phyloP scores from a whole-genome alignment of 192 early-diverging fungal genomes.

The Coemansia sp. region DNA sequence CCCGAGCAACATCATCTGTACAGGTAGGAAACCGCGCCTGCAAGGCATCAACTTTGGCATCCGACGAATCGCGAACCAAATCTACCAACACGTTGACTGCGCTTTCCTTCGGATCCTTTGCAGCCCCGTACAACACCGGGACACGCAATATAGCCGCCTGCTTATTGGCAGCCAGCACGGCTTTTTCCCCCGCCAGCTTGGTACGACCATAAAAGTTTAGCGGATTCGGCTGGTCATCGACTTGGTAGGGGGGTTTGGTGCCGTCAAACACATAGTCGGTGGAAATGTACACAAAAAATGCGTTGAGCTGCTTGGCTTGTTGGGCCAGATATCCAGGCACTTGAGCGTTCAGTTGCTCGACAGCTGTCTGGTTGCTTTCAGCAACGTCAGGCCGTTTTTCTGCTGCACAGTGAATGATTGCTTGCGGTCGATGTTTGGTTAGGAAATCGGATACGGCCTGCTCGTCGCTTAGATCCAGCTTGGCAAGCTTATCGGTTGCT shows the following conservation, averaged over 20 bases:
- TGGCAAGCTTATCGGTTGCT: slow-evolving; percentile 53
- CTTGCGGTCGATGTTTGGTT: slow-evolving; percentile 53
- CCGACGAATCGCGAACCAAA: slow-evolving; percentile 36
- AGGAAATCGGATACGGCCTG: slow-evolving; percentile 57
- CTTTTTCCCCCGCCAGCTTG: slow-evolving; percentile 73
- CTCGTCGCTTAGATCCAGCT: slow-evolving; percentile 68
- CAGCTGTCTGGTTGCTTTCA: slow-evolving; percentile 60
- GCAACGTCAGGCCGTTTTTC: slow-evolving; percentile 83
- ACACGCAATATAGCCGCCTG: slow-evolving; percentile 70
- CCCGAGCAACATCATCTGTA: slow-evolving; percentile 68
- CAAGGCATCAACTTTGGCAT: slow-evolving; percentile 67
- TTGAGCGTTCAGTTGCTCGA: slow-evolving; percentile 66
- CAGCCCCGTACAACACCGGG: slow-evolving; percentile 74
- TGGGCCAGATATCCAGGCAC: slow-evolving; percentile 59
- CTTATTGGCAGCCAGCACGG: slow-evolving; percentile 56
- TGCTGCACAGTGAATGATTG: slow-evolving; percentile 82
- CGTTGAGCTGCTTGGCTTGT: slow-evolving; percentile 47
- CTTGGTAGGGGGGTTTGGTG: slow-evolving; percentile 72
- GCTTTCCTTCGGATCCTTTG: slow-evolving; percentile 68
- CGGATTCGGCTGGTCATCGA: slow-evolving; percentile 67
- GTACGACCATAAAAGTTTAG: slow-evolving; percentile 82
- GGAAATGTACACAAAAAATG: slow-evolving; percentile 77
- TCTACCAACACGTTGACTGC: slow-evolving; percentile 74
- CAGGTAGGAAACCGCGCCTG: slow-evolving; percentile 80
- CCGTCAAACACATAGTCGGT: slow-evolving; percentile 96